Evolutionary conservation across 176 grass and related monocot species (phyloP).

Genomic region (Musa acuminata): DNA sequence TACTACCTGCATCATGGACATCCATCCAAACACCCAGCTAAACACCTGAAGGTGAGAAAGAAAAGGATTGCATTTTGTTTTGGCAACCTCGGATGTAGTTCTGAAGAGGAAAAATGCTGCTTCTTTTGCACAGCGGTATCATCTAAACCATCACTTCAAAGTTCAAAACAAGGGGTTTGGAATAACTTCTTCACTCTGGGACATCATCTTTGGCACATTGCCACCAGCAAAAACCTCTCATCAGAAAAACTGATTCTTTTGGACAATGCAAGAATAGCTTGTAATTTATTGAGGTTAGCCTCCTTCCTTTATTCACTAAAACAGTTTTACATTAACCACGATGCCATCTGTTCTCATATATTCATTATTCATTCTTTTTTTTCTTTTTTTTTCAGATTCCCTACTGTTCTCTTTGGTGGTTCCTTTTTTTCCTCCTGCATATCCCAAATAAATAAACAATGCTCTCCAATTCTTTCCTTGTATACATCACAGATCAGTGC

Average conservation of each 20-base stretch:
- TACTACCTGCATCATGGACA: conserved; percentile 92
- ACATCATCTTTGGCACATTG: conserved; percentile 65
- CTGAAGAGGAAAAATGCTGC: background rate
- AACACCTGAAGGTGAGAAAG: conserved; percentile 64
- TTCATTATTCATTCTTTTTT: background rate
- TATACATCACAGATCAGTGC: background rate
- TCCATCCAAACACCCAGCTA: conserved; percentile 55
- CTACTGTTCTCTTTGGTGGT: background rate
- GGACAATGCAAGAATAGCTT: too few relatives aligned
- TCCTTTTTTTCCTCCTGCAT: background rate
- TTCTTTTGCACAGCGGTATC: conserved; percentile 47
- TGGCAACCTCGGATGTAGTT: background rate
- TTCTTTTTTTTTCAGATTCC: background rate
- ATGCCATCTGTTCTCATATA: background rate
- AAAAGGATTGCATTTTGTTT: background rate
- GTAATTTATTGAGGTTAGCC: background rate
- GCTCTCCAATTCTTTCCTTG: background rate
- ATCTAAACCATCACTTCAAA: conserved; percentile 92
- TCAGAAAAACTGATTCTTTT: conserved; percentile 38
- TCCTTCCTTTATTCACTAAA: background rate
- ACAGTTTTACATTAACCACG: too few relatives aligned
- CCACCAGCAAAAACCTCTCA: conserved; percentile 29
- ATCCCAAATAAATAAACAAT: background rate
- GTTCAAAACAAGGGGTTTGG: conserved; percentile 80
- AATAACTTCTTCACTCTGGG: conserved; percentile 84